Conservation (phyloP, 805 yeast genomes). For the Scheffersomyces lignosus region DNA sequence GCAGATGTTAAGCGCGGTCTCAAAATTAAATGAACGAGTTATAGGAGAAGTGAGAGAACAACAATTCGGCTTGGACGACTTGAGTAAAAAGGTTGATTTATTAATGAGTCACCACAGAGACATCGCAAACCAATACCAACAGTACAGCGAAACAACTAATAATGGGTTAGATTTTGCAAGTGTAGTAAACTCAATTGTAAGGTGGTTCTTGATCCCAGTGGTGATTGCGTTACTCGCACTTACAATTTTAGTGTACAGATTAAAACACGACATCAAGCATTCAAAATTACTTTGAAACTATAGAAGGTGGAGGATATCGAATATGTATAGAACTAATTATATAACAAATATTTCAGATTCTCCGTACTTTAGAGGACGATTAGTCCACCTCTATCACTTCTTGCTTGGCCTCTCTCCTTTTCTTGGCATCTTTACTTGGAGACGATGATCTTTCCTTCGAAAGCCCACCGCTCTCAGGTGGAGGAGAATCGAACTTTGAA, state of each 20-base stretch:
- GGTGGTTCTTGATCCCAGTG: conserved; percentile 44
- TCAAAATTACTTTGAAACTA: conserved; percentile 52
- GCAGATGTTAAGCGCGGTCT: conserved; percentile 30
- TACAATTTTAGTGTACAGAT: conserved; percentile 48
- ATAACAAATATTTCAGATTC: no score
- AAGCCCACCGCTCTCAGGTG: conserved; percentile 13
- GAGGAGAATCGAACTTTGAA: conserved; percentile 22
- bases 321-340: no score
- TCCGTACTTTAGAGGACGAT: no score
- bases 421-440: conserved; percentile 9
- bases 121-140: conserved; percentile 26
- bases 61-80: conserved; percentile 31
- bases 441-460: conserved; percentile 13
- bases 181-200: conserved; percentile 23
- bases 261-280: conserved; percentile 64
- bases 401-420: conserved; percentile 1
- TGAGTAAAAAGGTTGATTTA: conserved; percentile 39
- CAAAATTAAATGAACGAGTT: conserved; percentile 34
- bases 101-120: conserved; percentile 42
- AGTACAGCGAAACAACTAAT: conserved; percentile 4
- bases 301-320: no score
- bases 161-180: conserved; percentile 12
- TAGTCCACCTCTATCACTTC: conserved; percentile 5
- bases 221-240: conserved; percentile 39
- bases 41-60: conserved; percentile 44